phyloP scores from a whole-genome alignment of 2,329 filamentous ascomycete genomes.

The Fusarium kyushuense region DNA sequence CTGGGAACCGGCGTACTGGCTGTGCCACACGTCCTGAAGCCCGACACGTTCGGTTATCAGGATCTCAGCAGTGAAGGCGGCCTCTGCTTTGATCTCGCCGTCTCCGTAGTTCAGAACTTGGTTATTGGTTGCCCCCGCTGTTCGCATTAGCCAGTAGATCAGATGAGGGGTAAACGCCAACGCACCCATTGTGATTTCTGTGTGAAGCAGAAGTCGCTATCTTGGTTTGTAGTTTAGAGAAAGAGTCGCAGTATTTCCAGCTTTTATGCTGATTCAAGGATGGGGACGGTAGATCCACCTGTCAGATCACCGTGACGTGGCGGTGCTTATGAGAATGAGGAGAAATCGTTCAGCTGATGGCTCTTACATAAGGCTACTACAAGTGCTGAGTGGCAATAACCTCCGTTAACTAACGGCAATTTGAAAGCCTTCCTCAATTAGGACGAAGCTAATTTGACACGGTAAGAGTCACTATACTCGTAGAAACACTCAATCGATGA shows the following conservation, averaged over 20 bases:
- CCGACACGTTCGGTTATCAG: constrained; percentile 17
- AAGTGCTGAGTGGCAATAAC: no score
- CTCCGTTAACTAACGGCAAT: not conserved
- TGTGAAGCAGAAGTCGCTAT: fast-evolving
- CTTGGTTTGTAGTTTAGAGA: fast-evolving
- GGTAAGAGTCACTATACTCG: no score
- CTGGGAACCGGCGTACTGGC: constrained; percentile 34
- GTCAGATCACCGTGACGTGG: not conserved
- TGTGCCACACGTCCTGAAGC: constrained; percentile 35
- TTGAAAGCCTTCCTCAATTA: not conserved
- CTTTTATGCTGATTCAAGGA: not conserved
- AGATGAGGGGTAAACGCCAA: not conserved
- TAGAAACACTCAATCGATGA: not conserved
- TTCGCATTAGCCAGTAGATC: not conserved
- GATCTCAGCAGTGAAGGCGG: constrained; percentile 40
- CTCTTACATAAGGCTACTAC: not conserved
- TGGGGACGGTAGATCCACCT: not conserved
- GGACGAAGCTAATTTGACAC: not conserved
- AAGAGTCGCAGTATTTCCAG: no score
- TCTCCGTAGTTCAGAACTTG: constrained; percentile 12
- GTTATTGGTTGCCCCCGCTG: not conserved
- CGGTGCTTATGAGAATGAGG: not conserved
- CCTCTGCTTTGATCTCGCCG: constrained; percentile 23
- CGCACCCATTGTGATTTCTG: constrained; percentile 15
- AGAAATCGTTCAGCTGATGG: not conserved